These are phyloP conservation scores for Talaromyces sp. DNA, from an alignment of 2,329 filamentous ascomycete species.

Conservation along the genomic window DNA sequence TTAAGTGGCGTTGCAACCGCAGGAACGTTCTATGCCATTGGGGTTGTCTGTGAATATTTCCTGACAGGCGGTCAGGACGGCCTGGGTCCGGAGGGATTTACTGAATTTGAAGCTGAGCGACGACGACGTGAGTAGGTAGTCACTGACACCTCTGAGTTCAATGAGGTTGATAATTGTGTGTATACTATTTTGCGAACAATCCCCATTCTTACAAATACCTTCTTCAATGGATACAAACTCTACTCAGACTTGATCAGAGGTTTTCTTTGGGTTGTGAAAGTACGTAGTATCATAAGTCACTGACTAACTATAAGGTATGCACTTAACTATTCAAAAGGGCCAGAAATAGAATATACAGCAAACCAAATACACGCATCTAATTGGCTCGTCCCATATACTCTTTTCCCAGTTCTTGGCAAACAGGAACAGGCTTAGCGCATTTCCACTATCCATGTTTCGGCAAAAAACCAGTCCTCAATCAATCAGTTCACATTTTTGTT, in stretches of 20 bases:
- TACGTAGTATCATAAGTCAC: not conserved
- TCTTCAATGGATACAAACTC: not conserved
- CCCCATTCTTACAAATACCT: not conserved
- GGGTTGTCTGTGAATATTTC: conserved; percentile 39
- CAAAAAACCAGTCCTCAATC: not conserved
- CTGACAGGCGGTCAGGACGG: conserved; percentile 38
- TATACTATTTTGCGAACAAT: not conserved
- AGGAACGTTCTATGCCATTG: conserved; percentile 38
- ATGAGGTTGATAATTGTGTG: not conserved
- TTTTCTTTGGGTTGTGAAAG: not conserved
- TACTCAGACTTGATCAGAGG: not conserved
- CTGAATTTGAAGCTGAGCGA: conserved; percentile 34
- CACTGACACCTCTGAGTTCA: not conserved
- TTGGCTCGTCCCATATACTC: not conserved
- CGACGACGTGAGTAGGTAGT: conserved; percentile 17
- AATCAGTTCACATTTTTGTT: not conserved
- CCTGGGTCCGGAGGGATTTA: conserved; percentile 35
- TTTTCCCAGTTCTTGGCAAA: not conserved
- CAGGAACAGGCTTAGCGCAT: conserved; percentile 16
- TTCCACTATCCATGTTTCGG: not conserved
- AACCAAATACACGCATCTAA: not conserved
- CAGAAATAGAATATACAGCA: too few species aligned
- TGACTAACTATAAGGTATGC: not conserved
- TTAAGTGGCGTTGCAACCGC: conserved; percentile 32
- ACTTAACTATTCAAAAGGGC: too few species aligned